Evolutionary conservation across 2,329 filamentous ascomycete genomes (phyloP).

Genomic region (Didymella lethalis): DNA sequence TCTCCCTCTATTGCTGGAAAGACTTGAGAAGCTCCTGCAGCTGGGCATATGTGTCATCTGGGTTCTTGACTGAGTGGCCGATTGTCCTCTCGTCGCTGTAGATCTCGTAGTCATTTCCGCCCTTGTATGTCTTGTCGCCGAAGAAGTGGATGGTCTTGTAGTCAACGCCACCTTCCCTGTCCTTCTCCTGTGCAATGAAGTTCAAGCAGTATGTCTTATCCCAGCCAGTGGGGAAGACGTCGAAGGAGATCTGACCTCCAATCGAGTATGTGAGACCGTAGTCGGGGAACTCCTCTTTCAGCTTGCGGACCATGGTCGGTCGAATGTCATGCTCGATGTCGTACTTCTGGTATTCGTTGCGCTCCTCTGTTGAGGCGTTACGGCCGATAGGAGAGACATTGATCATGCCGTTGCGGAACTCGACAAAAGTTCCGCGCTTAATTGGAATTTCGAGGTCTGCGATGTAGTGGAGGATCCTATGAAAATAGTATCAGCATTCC

Average conservation of each 20-base stretch:
- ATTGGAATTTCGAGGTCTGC: slow-evolving; percentile 83
- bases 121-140: slow-evolving; percentile 90
- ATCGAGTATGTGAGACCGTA: slow-evolving; percentile 92
- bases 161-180: slow-evolving; percentile 69
- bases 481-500: slow-evolving; percentile 43
- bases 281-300: slow-evolving; percentile 84
- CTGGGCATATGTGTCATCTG: slow-evolving; percentile 81
- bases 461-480: slow-evolving; percentile 75
- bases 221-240: slow-evolving; percentile 96
- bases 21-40: slow-evolving; percentile 78
- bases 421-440: slow-evolving; percentile 84
- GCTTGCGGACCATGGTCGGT: slow-evolving; percentile 74
- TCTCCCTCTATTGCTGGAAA: slow-evolving; percentile 27
- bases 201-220: slow-evolving; percentile 97
- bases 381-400: slow-evolving; percentile 85
- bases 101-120: slow-evolving; percentile 97
- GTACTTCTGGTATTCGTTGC: slow-evolving; percentile 81
- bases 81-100: slow-evolving; percentile 81
- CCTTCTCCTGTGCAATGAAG: slow-evolving; percentile 83
- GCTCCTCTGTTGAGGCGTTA: slow-evolving; percentile 82
- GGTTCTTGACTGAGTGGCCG: slow-evolving; percentile 82
- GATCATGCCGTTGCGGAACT: slow-evolving; percentile 92
- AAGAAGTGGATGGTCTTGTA: slow-evolving; percentile 97
- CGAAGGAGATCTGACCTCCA: slow-evolving; percentile 97
- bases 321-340: slow-evolving; percentile 81